A percentile compares a stretch with the other conserved stretches of the same genome.
Evolutionary conservation across 768 basidiomycete genomes (phyloP).

Genomic region (Amanita thiersii): DNA sequence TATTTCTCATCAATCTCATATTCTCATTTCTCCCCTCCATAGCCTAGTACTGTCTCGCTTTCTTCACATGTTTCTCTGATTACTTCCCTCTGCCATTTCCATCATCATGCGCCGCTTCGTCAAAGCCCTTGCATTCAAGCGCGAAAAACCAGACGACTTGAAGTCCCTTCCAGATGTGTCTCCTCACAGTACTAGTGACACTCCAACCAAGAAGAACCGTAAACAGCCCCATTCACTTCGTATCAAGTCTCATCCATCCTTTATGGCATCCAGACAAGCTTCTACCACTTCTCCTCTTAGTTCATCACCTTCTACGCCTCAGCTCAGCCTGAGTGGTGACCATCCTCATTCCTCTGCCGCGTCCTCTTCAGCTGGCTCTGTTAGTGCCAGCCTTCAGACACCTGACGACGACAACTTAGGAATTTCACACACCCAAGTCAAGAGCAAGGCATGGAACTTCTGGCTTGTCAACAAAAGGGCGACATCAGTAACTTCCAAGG

Average conservation of each 20-base stretch:
- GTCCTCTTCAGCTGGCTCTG: slow-evolving; percentile 53
- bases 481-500: not conserved
- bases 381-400: slow-evolving; percentile 46
- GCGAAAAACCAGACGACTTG: slow-evolving; percentile 30
- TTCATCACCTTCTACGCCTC: slow-evolving; percentile 21
- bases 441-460: slow-evolving; percentile 42
- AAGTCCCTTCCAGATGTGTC: slow-evolving; percentile 11
- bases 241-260: slow-evolving; percentile 6
- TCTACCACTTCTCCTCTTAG: slow-evolving; percentile 14
- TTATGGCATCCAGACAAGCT: slow-evolving; percentile 7
- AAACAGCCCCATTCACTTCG: slow-evolving; percentile 10
- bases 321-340: slow-evolving; percentile 26
- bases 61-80: slow-evolving; percentile 10
- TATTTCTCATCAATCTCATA: not conserved
- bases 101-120: slow-evolving; percentile 54
- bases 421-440: slow-evolving; percentile 24
- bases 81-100: slow-evolving; percentile 8
- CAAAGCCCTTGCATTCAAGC: slow-evolving; percentile 44
- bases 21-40: slow-evolving; percentile 1
- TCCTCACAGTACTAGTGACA: slow-evolving; percentile 7
- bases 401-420: slow-evolving; percentile 47
- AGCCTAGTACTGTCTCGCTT: slow-evolving; percentile 4
- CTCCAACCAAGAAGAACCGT: slow-evolving; percentile 11
- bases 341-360: slow-evolving; percentile 37
- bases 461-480: slow-evolving; percentile 32